Base-by-base conservation (phyloP, 805 yeast species). In the Pichia occidentalis region DNA sequence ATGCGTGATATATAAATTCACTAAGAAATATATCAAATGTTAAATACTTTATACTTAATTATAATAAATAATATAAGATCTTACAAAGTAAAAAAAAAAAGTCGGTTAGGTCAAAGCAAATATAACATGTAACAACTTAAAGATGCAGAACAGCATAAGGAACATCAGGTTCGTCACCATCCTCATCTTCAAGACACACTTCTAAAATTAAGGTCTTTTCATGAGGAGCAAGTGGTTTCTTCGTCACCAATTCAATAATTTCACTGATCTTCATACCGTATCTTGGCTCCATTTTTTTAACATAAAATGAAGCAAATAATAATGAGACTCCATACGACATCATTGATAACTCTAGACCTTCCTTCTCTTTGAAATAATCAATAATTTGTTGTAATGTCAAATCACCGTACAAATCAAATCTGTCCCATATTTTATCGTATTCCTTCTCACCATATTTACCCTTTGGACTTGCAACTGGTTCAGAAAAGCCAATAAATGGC, bases 401-500 rank as follows among this genome's bases (percentile, higher is more conserved):
- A 53, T 88, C 80, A 29, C 88, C 88, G 40, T 75, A 56, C 36
- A 90, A 64, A 52, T 82, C 90, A 60, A 90, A 90, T 59, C 97
- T 75, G 54, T 86, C 96, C 98, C 98, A 92, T 52, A 90, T 86
- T 61, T 72, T 77, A 62, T 92, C 98, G 53, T 85, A 81, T 47
- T 69, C 70, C 57, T 81, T 84, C 29, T 65, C 71, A 52, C 87
- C 87, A 63, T 87, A 88, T 57, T 80, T 76, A 40, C 84, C 82
- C 63, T 84, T 79, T 32, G 83, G 75, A 26, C 96, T 85, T 33
- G 80, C 80, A 53, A 92, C 78, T 37, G 98, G 98, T 65, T 92
- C 98, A 9, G 96, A 85, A 59, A 92, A 92, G 7, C 95, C 97
- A 57, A 92, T 77, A 68, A 92, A 92, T 45, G 98, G 97, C 45